Base-by-base conservation (phyloP, 2,329 filamentous ascomycete species). In the Aureobasidium leucospermi region DNA sequence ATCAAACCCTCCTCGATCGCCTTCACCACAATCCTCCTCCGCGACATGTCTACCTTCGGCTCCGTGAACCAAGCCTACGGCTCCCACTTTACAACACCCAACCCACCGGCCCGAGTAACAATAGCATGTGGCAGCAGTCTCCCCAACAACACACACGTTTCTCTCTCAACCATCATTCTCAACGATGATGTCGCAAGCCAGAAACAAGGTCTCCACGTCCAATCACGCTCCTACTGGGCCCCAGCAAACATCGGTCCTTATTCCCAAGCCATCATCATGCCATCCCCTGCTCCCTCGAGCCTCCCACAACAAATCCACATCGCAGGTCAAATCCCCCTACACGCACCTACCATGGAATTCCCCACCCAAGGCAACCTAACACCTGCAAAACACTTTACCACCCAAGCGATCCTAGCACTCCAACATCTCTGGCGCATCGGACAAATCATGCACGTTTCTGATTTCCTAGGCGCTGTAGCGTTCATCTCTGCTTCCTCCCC, bases 211-310 rank as follows among this genome's bases (percentile, higher is more conserved):
- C 80, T 97, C 1, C 94, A 99, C 71, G 92, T 99, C 6, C 94
- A 97, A 74, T 92, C 89, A 3, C 80, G 89, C 41, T 96, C 90
- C 10, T 97, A 97, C 78, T 99, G 94, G 94, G 94, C 94, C 0
- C 94, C 94, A 0, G 93, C 94, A 19, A 97, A 97, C 69, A 97
- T 99, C 58, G 94, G 94, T 0, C 94, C 94, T 0, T 97, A 97
- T 73, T 96, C 92, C 59, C 94, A 99, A 75, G 90, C 91, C 4
- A 85, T 94, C 52, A 79, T 81, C 2, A 74, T 84, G 10, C 77
- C 77, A 23, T 23, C 46, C 15, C 11, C 31, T 38, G 52, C 62
- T 47, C 23, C 32, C 46, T 13, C 36, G 16, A 66, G 67, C 23
- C 23, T 43, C 69, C 63, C 45, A 11, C 61, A 58, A 5, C 7